These are phyloP conservation scores for Starmerella scarabaei DNA, from an alignment of 805 yeast genomes.

Conservation along the genomic window DNA sequence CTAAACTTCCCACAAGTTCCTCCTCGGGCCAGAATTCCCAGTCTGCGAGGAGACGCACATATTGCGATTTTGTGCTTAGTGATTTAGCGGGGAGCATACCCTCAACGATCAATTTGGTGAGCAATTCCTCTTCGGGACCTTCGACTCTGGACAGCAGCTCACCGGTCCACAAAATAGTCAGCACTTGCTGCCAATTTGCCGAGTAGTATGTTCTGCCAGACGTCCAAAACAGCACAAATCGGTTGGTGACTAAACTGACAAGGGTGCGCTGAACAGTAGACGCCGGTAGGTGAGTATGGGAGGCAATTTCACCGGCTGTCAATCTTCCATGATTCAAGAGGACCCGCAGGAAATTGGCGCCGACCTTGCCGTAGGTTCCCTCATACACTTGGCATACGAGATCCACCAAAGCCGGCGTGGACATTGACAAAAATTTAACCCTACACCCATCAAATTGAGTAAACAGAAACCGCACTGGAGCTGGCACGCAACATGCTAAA, in stretches of 20 bases:
- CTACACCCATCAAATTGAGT: background rate
- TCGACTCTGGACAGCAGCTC: constrained; percentile 47
- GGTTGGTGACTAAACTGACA: constrained; percentile 65
- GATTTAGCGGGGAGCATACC: background rate
- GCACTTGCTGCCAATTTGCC: constrained; percentile 51
- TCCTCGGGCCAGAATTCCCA: constrained; percentile 26
- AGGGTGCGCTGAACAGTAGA: constrained; percentile 48
- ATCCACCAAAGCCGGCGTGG: constrained; percentile 19
- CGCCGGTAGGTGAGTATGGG: constrained; percentile 35
- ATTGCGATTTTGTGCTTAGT: constrained; percentile 22
- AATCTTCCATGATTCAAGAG: constrained; percentile 59
- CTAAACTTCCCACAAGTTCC: constrained; percentile 19
- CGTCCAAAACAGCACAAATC: constrained; percentile 57
- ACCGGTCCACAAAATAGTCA: constrained; percentile 60
- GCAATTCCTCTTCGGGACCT: constrained; percentile 26
- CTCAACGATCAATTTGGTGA: background rate
- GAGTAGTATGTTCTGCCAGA: constrained; percentile 35
- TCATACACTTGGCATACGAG: constrained; percentile 13
- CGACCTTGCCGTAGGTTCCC: constrained; percentile 50
- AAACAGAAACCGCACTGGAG: background rate
- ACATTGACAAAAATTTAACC: constrained; percentile 5
- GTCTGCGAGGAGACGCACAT: constrained; percentile 37
- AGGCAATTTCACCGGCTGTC: constrained; percentile 41
- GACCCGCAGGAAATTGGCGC: constrained; percentile 46
- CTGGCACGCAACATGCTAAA: background rate